These are phyloP conservation scores for Trichoderma sp. DNA, from an alignment of 2,329 filamentous ascomycete species.

Conservation along the genomic window DNA sequence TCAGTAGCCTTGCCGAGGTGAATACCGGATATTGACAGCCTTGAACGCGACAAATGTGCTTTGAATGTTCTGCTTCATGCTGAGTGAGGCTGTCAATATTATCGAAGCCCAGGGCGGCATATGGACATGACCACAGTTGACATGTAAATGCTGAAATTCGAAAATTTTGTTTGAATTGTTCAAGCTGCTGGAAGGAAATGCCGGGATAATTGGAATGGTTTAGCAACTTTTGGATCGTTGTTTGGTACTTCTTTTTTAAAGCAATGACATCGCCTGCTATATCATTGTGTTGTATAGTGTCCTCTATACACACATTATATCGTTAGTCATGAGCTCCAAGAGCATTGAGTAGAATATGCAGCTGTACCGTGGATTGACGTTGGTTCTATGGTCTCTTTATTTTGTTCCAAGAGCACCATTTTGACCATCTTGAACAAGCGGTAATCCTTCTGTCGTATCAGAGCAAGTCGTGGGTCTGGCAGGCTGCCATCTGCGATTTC, in stretches of 20 bases:
- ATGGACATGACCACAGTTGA: slow-evolving; percentile 25
- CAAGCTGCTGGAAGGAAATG: background rate
- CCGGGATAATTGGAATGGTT: background rate
- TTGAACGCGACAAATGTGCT: background rate
- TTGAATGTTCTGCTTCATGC: background rate
- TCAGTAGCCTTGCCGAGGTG: background rate
- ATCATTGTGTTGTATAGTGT: background rate
- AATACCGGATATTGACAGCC: background rate
- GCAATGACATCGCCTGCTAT: background rate
- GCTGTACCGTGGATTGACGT: background rate
- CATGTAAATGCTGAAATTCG: slow-evolving; percentile 22
- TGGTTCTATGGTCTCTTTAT: background rate
- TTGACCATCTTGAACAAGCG: background rate
- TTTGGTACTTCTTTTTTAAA: slow-evolving; percentile 8
- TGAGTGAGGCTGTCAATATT: background rate
- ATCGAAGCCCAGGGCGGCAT: slow-evolving; percentile 26
- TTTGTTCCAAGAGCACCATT: background rate
- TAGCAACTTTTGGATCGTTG: background rate
- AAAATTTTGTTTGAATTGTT: slow-evolving; percentile 19
- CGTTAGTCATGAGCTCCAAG: background rate
- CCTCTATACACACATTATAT: background rate
- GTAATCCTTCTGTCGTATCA: background rate
- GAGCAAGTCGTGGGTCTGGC: background rate
- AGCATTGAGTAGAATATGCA: background rate
- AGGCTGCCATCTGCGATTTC: too few relatives aligned